Evolutionary conservation across 1,284 basidiomycete genomes (phyloP).

Genomic region (Apiotrichum siamense): DNA sequence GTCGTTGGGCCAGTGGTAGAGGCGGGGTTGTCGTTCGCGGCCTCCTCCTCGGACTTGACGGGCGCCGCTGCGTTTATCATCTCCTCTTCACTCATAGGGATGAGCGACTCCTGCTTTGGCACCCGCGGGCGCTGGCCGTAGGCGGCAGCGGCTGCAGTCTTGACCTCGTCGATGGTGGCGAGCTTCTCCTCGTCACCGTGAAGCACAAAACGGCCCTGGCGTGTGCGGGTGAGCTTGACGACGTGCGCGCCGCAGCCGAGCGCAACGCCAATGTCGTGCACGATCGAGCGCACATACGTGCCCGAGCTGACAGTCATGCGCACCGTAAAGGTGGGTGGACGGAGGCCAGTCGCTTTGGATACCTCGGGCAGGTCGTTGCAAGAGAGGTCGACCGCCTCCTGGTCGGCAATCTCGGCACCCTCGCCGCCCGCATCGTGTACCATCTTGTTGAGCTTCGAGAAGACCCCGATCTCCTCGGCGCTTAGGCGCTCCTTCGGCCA

Average conservation of each 20-base stretch:
- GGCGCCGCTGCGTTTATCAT: slow-evolving; percentile 23
- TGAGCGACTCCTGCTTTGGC: not conserved
- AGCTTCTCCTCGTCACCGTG: slow-evolving; percentile 35
- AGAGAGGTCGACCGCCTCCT: slow-evolving; percentile 30
- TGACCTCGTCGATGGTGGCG: slow-evolving; percentile 16
- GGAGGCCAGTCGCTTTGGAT: slow-evolving; percentile 39
- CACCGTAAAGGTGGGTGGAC: slow-evolving; percentile 74
- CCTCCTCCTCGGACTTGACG: not conserved
- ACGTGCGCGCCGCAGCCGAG: slow-evolving; percentile 84
- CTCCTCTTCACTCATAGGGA: slow-evolving; percentile 40
- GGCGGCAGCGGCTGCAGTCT: not conserved
- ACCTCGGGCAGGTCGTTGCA: slow-evolving; percentile 44
- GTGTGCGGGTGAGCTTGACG: slow-evolving; percentile 74
- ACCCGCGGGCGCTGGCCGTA: not conserved
- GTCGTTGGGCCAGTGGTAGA: slow-evolving; percentile 12
- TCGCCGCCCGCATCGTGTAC: slow-evolving; percentile 37
- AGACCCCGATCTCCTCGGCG: slow-evolving; percentile 61
- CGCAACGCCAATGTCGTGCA: slow-evolving; percentile 79
- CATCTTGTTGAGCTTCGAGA: slow-evolving; percentile 56
- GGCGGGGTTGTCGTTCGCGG: slow-evolving; percentile 1
- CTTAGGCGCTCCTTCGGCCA: slow-evolving; percentile 69
- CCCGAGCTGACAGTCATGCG: slow-evolving; percentile 90
- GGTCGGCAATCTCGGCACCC: slow-evolving; percentile 19
- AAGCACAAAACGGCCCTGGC: slow-evolving; percentile 73
- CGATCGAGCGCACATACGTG: slow-evolving; percentile 89